These are phyloP conservation scores for Trichophyton schoenleinii DNA, from an alignment of 2,329 filamentous ascomycete genomes.

Conservation along the genomic window DNA sequence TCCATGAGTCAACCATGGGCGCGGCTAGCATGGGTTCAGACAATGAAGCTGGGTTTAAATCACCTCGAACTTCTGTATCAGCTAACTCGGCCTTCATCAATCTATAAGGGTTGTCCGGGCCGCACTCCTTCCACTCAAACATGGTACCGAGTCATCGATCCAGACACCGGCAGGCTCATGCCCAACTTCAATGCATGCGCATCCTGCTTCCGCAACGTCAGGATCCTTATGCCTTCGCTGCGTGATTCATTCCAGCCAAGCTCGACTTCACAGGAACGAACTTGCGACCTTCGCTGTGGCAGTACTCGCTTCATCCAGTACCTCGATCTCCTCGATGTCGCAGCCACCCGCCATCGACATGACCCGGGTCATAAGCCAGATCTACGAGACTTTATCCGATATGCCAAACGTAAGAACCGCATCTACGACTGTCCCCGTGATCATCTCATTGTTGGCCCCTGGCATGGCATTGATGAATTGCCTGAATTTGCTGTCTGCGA, in stretches of 20 bases:
- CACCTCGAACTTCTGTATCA: conserved; percentile 58
- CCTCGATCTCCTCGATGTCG: conserved; percentile 43
- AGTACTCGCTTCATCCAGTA: conserved; percentile 46
- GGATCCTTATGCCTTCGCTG: conserved; percentile 61
- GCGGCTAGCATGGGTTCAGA: conserved; percentile 71
- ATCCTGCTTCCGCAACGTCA: conserved; percentile 58
- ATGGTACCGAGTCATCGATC: conserved; percentile 68
- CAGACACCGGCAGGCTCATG: conserved; percentile 50
- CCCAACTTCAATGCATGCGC: conserved; percentile 63
- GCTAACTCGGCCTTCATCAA: conserved; percentile 51
- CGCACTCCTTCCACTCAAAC: conserved; percentile 42
- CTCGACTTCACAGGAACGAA: conserved; percentile 37
- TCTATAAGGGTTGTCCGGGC: conserved; percentile 47
- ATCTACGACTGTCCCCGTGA: conserved; percentile 54
- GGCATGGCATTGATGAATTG: conserved; percentile 65
- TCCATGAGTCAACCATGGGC: conserved; percentile 75
- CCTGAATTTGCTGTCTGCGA: conserved; percentile 74
- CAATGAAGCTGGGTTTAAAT: conserved; percentile 53
- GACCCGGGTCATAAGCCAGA: conserved; percentile 31
- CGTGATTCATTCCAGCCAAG: conserved; percentile 48
- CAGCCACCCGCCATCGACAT: conserved; percentile 35
- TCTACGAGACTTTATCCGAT: conserved; percentile 49
- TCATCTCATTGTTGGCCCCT: conserved; percentile 50
- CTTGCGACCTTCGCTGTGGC: conserved; percentile 58
- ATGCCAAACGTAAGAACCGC: conserved; percentile 47